Evolutionary conservation across 2,329 filamentous ascomycete species (phyloP), one percentile per base, ranked within the genome.

Genomic region (Rhinocladiella mackenziei): DNA sequence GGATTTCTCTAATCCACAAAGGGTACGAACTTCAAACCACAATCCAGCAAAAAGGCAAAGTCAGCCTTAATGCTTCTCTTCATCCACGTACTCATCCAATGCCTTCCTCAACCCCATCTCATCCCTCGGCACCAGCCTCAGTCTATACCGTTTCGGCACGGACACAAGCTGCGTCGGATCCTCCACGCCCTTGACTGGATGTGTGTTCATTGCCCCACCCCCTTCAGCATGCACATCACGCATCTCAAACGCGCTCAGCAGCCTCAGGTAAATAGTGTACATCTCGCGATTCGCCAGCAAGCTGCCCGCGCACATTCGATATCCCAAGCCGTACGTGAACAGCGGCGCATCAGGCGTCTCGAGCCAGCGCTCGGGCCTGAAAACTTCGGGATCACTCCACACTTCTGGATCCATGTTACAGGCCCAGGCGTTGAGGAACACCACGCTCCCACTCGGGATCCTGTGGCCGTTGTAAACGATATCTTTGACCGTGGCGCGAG

Each of bases 361-460:
- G 8, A 80, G 62, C 78, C 78, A 84, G 18, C 80, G 70, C 57
- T 82, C 77, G 0, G 76, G 76, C 7, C 77, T 70, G 64, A 83
- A 82, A 4, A 65, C 68, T 23, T 76, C 70, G 1, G 78, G 75
- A 50, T 82, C 78, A 7, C 34, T 34, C 76, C 76, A 81, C n/a
- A 80, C 69, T 8, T 71, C 68, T 0, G 70, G 64, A 56, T 81
- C 78, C 76, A 81, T 81, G 50, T 84, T 83, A 56, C 80, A 83
- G 2, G 79, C 79, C 80, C 79, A 83, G 0, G 78, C 76, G 45
- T 84, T 84, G 18, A 84, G 63, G 59, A 82, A 84, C 25, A 83
- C 71, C 0, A 81, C 75, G 1, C 78, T 81, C 0, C 78, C 79
- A 32, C 75, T 74, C 1, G 81, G 80, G 29, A 84, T 80, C 4